Percentiles rank a stretch among this genome's conserved stretches.
Evolutionary conservation across 306 rosid species (phyloP).

Genomic region (Medicago ruthenica): DNA sequence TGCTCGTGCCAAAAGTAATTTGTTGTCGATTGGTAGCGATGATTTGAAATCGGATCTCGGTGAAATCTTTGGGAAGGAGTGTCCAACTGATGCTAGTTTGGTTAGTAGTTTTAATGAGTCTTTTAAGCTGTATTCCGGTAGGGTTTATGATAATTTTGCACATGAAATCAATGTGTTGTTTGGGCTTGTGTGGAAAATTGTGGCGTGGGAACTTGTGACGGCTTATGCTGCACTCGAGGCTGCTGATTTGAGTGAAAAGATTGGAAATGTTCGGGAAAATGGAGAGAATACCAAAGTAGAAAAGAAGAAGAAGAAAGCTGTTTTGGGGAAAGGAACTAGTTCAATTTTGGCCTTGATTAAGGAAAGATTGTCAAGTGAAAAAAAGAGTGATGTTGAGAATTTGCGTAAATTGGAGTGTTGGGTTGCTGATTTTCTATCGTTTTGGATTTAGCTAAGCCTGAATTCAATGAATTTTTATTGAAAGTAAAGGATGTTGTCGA

Average conservation of each 20-base stretch:
- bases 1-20: conserved; percentile 51
- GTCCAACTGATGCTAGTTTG: conserved; percentile 56
- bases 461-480: conserved; percentile 58
- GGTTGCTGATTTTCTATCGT: conserved; percentile 55
- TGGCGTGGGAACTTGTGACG: conserved; percentile 72
- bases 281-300: conserved; percentile 55
- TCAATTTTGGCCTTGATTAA: conserved; percentile 67
- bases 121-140: conserved; percentile 52
- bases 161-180: conserved; percentile 57
- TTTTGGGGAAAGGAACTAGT: conserved; percentile 78
- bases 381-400: conserved; percentile 42
- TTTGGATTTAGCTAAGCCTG: conserved; percentile 64
- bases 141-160: conserved; percentile 59
- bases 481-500: conserved; percentile 81
- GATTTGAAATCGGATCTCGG: conserved; percentile 45
- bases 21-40: conserved; percentile 43
- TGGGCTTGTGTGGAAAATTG: conserved; percentile 70
- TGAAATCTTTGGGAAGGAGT: conserved; percentile 56
- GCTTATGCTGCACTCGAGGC: conserved; percentile 63
- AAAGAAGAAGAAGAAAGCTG: conserved; percentile 82
- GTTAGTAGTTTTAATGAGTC: conserved; percentile 47
- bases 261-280: conserved; percentile 47
- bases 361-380: conserved; percentile 61
- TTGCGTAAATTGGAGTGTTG: conserved; percentile 54
- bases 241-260: conserved; percentile 57